Evolutionary conservation across 2,329 filamentous ascomycete genomes (phyloP).

Genomic region (Aspergillus puulaauensis): DNA sequence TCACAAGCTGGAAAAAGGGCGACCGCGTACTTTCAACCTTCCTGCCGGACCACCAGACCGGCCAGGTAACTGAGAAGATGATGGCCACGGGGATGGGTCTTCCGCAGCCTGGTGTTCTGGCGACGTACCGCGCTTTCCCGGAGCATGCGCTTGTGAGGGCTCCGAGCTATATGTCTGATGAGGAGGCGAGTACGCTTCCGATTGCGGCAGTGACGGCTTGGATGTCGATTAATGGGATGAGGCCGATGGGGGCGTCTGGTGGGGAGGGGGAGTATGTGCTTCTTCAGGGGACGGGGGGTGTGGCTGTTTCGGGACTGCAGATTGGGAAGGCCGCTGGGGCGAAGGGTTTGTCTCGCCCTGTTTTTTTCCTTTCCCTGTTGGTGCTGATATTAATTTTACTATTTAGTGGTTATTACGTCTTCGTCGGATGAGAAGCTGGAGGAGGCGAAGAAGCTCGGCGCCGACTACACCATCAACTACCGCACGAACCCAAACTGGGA

Average conservation of each 20-base stretch:
- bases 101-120: constrained; percentile 51
- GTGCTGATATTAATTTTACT: constrained; percentile 23
- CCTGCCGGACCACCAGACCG: constrained; percentile 52
- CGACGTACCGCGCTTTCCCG: constrained; percentile 45
- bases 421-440: constrained; percentile 53
- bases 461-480: constrained; percentile 52
- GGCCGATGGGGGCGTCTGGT: constrained; percentile 44
- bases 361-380: not conserved
- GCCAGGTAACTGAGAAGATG: constrained; percentile 58
- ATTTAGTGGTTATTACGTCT: constrained; percentile 50
- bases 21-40: constrained; percentile 69
- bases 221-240: constrained; percentile 48
- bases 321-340: constrained; percentile 51
- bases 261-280: constrained; percentile 51
- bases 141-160: constrained; percentile 41
- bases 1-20: constrained; percentile 53
- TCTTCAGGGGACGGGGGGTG: constrained; percentile 55
- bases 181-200: constrained; percentile 43
- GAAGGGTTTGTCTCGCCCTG: constrained; percentile 27
- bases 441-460: constrained; percentile 51
- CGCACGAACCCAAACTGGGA: constrained; percentile 47
- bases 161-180: constrained; percentile 37
- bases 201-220: constrained; percentile 53
- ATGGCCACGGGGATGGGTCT: constrained; percentile 61
- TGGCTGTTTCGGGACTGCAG: constrained; percentile 46